These are phyloP conservation scores for Crithidia acanthocephali DNA, from an alignment of 208 protist species.

Conservation along the genomic window DNA sequence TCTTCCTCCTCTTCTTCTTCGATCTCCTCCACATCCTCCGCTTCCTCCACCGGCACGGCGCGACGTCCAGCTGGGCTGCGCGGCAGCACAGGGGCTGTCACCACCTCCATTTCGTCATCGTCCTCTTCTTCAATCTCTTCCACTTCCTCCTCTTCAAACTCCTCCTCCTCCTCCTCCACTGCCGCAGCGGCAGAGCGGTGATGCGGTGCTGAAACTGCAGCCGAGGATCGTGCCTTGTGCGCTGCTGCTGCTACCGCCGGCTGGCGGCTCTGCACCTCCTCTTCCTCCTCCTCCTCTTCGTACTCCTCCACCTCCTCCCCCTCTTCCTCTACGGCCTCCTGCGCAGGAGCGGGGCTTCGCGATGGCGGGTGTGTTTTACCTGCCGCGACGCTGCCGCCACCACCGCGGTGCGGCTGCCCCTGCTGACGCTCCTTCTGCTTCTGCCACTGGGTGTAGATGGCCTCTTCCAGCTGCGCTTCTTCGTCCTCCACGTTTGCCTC, in stretches of 20 bases:
- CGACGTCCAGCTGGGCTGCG: slow-evolving; percentile 12
- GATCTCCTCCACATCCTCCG: background rate
- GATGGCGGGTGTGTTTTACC: too few species aligned
- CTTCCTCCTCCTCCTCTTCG: slow-evolving; percentile 23
- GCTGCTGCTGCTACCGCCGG: slow-evolving; percentile 5
- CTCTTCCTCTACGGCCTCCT: background rate
- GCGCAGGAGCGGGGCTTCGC: too few species aligned
- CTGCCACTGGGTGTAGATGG: slow-evolving; percentile 27
- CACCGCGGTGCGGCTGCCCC: background rate
- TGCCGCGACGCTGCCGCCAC: background rate
- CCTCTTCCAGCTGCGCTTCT: slow-evolving; percentile 27
- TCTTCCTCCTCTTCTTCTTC: background rate
- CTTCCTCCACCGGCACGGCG: slow-evolving; percentile 25
- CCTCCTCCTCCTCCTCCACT: slow-evolving; percentile 28
- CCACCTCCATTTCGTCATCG: slow-evolving; percentile 11
- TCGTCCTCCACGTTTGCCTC: slow-evolving; percentile 16
- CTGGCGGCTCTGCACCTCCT: background rate
- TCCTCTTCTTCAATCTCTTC: slow-evolving; percentile 9
- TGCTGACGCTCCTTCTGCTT: slow-evolving; percentile 30
- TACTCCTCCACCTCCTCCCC: slow-evolving; percentile 16
- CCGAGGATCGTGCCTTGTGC: background rate
- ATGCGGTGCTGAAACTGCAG: background rate
- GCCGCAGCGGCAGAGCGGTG: background rate
- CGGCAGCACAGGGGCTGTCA: slow-evolving; percentile 8
- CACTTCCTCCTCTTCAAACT: slow-evolving; percentile 19